A percentile compares a stretch with the other conserved stretches of the same genome.
Conservation (phyloP, 768 basidiomycete genomes). For the Pholiota conissans region DNA sequence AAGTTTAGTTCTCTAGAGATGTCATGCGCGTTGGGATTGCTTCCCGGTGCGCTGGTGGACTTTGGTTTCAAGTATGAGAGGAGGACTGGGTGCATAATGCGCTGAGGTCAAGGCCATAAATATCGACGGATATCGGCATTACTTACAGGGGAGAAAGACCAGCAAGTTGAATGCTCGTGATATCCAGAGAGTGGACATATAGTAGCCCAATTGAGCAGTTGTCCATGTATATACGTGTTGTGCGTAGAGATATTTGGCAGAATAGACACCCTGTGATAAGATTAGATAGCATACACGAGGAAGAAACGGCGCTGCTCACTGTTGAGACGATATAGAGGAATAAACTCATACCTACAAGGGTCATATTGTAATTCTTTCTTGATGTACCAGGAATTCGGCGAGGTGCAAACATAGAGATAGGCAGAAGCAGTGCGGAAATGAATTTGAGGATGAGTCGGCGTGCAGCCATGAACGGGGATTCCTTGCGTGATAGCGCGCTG, state of each 20-base stretch:
- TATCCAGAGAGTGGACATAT: conserved; percentile 70
- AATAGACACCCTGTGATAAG: conserved; percentile 57
- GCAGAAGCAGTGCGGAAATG: conserved; percentile 51
- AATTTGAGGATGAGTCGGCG: conserved; percentile 28
- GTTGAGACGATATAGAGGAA: conserved; percentile 66
- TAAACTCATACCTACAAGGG: conserved; percentile 60
- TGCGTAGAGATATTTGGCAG: conserved; percentile 78
- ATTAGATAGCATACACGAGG: conserved; percentile 3
- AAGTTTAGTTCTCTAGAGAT: conserved; percentile 65
- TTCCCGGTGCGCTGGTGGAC: conserved; percentile 23
- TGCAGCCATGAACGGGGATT: conserved; percentile 28
- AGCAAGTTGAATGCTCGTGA: conserved; percentile 66
- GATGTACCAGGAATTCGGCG: conserved; percentile 38
- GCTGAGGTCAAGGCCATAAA: no score
- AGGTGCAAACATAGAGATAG: conserved; percentile 72
- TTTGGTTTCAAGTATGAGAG: conserved; percentile 63
- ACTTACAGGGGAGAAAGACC: conserved; percentile 67
- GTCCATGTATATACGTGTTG: conserved; percentile 72
- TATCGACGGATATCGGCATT: not conserved
- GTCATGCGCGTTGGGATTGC: conserved; percentile 35
- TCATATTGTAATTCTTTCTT: conserved; percentile 73
- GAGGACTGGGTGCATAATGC: conserved; percentile 41
- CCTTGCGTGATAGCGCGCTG: conserved; percentile 26
- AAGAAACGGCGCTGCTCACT: conserved; percentile 39
- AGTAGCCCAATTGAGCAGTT: conserved; percentile 68